phyloP scores from a whole-genome alignment of 140 eudicot genomes.

The Oenanthe javanica region DNA sequence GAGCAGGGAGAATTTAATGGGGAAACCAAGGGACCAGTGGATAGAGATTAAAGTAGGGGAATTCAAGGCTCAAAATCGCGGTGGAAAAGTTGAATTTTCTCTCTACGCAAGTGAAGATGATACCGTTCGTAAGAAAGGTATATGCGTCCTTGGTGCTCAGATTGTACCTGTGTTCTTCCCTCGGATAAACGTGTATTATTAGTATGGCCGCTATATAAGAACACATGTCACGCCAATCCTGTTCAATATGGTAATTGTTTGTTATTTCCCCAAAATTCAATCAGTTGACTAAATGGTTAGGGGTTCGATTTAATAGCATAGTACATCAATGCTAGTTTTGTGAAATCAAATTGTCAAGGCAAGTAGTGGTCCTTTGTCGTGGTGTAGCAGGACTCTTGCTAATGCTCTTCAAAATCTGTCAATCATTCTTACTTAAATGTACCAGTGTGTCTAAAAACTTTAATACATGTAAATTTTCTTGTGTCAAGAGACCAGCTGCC shows the following conservation, averaged over 20 bases:
- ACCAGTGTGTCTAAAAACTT: too few relatives aligned
- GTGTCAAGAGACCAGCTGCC: too few relatives aligned
- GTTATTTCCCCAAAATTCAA: neutral
- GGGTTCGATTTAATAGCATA: neutral
- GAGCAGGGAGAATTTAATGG: conserved; percentile 3
- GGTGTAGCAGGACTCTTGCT: too few relatives aligned
- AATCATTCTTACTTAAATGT: too few relatives aligned
- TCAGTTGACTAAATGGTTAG: neutral
- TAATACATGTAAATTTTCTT: too few relatives aligned
- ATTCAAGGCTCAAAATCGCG: neutral
- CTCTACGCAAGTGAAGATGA: conserved; percentile 1
- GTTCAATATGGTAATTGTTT: neutral
- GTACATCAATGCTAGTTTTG: too few relatives aligned
- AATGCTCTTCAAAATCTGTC: too few relatives aligned
- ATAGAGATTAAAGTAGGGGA: conserved; percentile 4
- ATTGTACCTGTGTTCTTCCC: conserved; percentile 1
- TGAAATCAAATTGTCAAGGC: too few relatives aligned
- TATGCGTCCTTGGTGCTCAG: conserved; percentile 6
- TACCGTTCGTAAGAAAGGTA: conserved; percentile 5
- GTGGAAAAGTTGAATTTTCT: neutral
- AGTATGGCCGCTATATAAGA: neutral
- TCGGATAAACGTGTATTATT: neutral
- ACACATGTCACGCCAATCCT: neutral
- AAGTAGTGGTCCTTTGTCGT: too few relatives aligned
- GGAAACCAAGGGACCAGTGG: conserved; percentile 4